Evolutionary conservation across 345 rosid genomes (phyloP), one percentile per base, ranked within the genome.

Genomic region (Eucalyptus globulus): DNA sequence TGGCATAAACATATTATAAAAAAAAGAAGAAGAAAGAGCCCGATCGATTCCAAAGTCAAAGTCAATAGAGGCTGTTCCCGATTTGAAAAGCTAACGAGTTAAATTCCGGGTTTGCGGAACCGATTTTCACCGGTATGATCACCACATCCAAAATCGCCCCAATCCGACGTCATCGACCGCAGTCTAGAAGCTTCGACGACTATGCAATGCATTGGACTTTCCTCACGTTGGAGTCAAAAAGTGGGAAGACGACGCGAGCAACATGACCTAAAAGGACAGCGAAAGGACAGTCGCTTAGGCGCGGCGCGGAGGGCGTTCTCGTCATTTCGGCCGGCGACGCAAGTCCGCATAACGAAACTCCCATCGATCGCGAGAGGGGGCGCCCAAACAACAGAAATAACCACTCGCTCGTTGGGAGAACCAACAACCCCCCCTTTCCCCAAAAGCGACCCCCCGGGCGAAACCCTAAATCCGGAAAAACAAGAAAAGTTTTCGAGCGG

Each of bases 281-380:
- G 6, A 12, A 21, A 6, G 11, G 5, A 7, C 15, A 3, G 6
- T 1, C 29, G 27, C 43, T 1, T 0, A 76, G 47, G 1, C 9
- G 3, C 5, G 7, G 2, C 13, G 5, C 2, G 83, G 21, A 40
- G 47, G 83, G 83, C 14, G 83, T 40, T 76, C 21, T 6, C 29
- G 83, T 40, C 83, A 76, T 76, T 76, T 40, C 47, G 4, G 1
- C 19, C 11, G 15, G 29, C 15, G 83, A 21, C 81, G 7, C 44
- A 0, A 3, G 13, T 4, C 12, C 5, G 45, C 81, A 3, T 76
- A 76, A 76, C 47, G 83, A 40, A 76, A 76, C 27, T 76, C 83
- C 9, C 24, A 21, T 76, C 47, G 47, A 76, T 76, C 83, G 83
- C 83, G 83, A 37, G 83, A 43, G 11, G 83, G n/a, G 22, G 47